Conservation (phyloP, 2,329 filamentous ascomycete genomes). For the Epichloe festucae region DNA sequence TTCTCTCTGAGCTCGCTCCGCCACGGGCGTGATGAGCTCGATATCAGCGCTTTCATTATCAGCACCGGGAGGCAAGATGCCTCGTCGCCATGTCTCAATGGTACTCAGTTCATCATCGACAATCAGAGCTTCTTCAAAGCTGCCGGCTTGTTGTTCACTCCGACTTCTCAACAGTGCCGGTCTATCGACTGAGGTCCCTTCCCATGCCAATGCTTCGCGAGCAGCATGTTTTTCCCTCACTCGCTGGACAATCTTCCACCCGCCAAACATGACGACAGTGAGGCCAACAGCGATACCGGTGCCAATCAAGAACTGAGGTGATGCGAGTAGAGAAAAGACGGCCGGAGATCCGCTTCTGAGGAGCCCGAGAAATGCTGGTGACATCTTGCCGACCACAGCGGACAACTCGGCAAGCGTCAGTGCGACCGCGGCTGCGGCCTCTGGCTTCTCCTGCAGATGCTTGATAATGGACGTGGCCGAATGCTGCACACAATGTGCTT, state of each 20-base stretch:
- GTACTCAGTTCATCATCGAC: slow-evolving; percentile 44
- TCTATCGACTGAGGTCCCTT: slow-evolving; percentile 12
- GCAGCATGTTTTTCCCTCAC: slow-evolving; percentile 38
- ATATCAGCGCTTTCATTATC: slow-evolving; percentile 36
- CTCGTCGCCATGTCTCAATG: slow-evolving; percentile 47
- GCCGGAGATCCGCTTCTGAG: slow-evolving; percentile 75
- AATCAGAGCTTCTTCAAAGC: slow-evolving; percentile 42
- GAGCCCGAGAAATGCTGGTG: slow-evolving; percentile 60
- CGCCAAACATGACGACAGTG: slow-evolving; percentile 91
- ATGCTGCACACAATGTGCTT: slow-evolving; percentile 80
- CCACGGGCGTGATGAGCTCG: slow-evolving; percentile 45
- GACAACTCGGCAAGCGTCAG: slow-evolving; percentile 87
- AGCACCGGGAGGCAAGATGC: slow-evolving; percentile 32
- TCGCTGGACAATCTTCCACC: slow-evolving; percentile 93
- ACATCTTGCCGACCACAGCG: slow-evolving; percentile 68
- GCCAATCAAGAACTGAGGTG: slow-evolving; percentile 88
- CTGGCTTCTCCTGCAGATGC: slow-evolving; percentile 57
- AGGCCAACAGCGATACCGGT: slow-evolving; percentile 80
- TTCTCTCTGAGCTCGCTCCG: slow-evolving; percentile 32
- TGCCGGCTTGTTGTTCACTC: slow-evolving; percentile 18
- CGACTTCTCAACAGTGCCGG: slow-evolving; percentile 16
- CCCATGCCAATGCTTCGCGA: slow-evolving; percentile 17
- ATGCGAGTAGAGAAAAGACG: slow-evolving; percentile 74
- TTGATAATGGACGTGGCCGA: slow-evolving; percentile 72
- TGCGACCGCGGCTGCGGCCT: slow-evolving; percentile 87